Evolutionary conservation across 768 basidiomycete genomes (phyloP), one percentile per base, ranked within the genome.

Genomic region (Leccinum broughii): DNA sequence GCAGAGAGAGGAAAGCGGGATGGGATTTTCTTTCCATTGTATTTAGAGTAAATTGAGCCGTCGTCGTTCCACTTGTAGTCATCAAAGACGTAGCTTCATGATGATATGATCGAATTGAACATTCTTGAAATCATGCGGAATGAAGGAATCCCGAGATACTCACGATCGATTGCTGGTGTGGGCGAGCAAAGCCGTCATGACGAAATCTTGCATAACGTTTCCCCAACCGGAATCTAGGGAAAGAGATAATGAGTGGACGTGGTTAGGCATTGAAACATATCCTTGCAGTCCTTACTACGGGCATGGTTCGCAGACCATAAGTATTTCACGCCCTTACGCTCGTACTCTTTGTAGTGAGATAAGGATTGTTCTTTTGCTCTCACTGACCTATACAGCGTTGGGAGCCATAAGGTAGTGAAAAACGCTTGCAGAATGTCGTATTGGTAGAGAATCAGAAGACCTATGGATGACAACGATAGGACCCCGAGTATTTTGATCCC

Each of bases 241-340:
- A 22, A 9, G 32, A 14, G 20, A 41, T 34, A 61, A 28, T 30
- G n/a, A 8, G 55, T 15, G 28, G 5, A 22, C n/a, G 4, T 9
- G 13, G 2, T 20, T 15, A 6, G n/a, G 39, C 7, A 22, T 26
- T 14, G n/a, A 2, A 28, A n/a, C 10, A 10, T 1, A 44, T 55
- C 5, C 22, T 15, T 10, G 17, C 20, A 26, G n/a, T 44, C 4
- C 15, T 26, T 49, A 79, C 81, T 69, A 55, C 71, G 68, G 0
- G 69, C 77, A 64, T 84, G 81, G 59, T 83, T 83, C 4, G 80
- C 77, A 32, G 81, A 68, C 64, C 75, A 81, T 5, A 86, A 66
- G 61, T 80, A 85, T 59, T 76, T 78, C 15, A 74, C 68, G 22
- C 66, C 60, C 20, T 75, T 77, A 46, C 6, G 53, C 22, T 80